A percentile compares a stretch with the other conserved stretches of the same genome.
Evolutionary conservation across 306 rosid species (phyloP).

Genomic region (Mimosa pudica): DNA sequence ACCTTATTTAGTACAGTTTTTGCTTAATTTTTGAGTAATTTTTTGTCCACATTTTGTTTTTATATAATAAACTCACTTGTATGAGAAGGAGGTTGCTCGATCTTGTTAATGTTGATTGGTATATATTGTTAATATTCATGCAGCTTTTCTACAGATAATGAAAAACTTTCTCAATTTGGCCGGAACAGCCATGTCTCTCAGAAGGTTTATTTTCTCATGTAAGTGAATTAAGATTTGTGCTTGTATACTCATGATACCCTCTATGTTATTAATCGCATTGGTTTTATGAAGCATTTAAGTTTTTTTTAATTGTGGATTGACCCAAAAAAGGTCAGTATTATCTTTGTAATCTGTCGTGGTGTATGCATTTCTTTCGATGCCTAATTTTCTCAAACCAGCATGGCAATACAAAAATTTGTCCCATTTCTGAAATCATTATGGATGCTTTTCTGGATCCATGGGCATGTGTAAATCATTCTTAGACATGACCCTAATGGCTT

Average conservation of each 20-base stretch:
- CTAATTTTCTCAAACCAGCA: conserved; percentile 8
- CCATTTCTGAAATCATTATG: background rate
- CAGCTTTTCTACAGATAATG: conserved; percentile 44
- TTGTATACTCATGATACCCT: conserved; percentile 5
- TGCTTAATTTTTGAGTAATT: background rate
- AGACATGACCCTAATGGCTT: background rate
- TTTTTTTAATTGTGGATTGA: conserved; percentile 4
- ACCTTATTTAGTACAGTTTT: background rate
- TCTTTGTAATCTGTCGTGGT: conserved; percentile 19
- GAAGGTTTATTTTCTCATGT: conserved; percentile 49
- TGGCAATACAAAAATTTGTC: background rate
- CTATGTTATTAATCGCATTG: conserved; percentile 10
- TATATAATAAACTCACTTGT: background rate
- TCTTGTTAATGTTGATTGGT: conserved; percentile 18
- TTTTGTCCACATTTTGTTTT: conserved; percentile 15
- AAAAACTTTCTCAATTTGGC: conserved; percentile 35
- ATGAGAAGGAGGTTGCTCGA: background rate
- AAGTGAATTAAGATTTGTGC: conserved; percentile 36
- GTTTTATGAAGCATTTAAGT: conserved; percentile 7
- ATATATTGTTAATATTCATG: conserved; percentile 29
- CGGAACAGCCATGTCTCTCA: conserved; percentile 28
- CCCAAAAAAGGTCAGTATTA: background rate
- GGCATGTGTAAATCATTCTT: conserved; percentile 5
- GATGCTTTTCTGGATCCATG: background rate
- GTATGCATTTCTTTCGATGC: conserved; percentile 14